Evolutionary conservation across 805 yeast species (phyloP), one percentile per base, ranked within the genome.

Genomic region (Kodamaea lidongshanica): DNA sequence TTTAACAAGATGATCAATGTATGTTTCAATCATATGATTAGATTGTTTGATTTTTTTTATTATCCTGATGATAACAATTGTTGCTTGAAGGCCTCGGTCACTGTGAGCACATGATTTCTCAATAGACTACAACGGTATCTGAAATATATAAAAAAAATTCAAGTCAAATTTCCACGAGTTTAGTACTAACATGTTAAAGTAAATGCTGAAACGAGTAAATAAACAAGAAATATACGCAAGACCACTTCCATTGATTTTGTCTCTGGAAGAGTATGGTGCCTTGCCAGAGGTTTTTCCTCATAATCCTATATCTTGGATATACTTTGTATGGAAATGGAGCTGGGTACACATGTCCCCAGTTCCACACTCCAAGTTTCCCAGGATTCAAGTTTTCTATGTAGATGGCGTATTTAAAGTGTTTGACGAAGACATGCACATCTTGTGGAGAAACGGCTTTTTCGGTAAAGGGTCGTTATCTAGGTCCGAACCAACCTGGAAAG

Each of bases 51-150:
- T n/a, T n/a, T n/a, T n/a, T n/a, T n/a, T n/a, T n/a, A n/a, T n/a
- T n/a, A n/a, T n/a, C 39, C 39, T 51, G 56, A 51, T 38, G 50
- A 42, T 23, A 32, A 33, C 16, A 24, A 34, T 34, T 41, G 52
- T 48, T 51, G 49, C 54, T 45, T 43, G 53, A 50, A 46, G 54
- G 41, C 38, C 35, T 34, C 54, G 43, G 51, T 54, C 74, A 45
- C 50, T 77, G 84, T 74, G 73, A 69, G 82, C 77, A 70, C 79
- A 71, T 61, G 78, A 73, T 74, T 76, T 71, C 77, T 72, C 77
- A 73, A 73, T 71, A 78, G 94, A 84, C 95, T 84, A 84, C 94
- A 84, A 84, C 94, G 94, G 94, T 84, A 84, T 84, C 94, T 84
- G 94, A 81, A 25, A 28, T 17, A 19, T 44, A 23, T 32, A 27